Evolutionary conservation across 148 eudicot species (phyloP).

Genomic region (Chenopodium berlandieri): DNA sequence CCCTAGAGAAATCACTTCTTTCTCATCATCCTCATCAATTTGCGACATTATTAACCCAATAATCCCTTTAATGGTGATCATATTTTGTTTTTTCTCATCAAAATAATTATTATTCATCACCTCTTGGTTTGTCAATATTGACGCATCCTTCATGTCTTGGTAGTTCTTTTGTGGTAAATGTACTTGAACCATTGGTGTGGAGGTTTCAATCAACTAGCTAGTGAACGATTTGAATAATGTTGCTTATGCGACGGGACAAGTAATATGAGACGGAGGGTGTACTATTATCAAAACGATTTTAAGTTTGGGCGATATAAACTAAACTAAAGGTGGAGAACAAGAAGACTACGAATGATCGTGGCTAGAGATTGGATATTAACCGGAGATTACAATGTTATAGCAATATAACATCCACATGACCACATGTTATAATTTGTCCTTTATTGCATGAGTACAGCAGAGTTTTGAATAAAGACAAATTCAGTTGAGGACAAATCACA

Average conservation of each 20-base stretch:
- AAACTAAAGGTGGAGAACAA: not conserved
- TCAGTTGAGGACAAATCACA: not conserved
- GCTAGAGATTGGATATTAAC: not conserved
- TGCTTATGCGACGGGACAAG: too few relatives aligned
- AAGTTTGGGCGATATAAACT: not conserved
- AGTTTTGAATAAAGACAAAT: not conserved
- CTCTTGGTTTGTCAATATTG: slow-evolving; percentile 8
- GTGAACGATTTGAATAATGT: too few relatives aligned
- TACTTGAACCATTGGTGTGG: not conserved
- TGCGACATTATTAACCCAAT: slow-evolving; percentile 62
- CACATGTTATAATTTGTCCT: not conserved
- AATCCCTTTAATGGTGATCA: slow-evolving; percentile 82
- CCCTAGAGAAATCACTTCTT: slow-evolving; percentile 62
- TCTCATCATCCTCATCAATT: slow-evolving; percentile 32
- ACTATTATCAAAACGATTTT: not conserved
- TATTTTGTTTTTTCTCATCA: slow-evolving; percentile 25
- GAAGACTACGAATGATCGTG: not conserved
- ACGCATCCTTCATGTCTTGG: slow-evolving; percentile 20
- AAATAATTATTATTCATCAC: not conserved
- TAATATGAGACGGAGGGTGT: not conserved
- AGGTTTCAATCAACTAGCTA: not conserved
- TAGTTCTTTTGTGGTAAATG: not conserved
- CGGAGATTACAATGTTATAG: not conserved
- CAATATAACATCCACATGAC: not conserved
- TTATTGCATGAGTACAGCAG: not conserved